These are phyloP conservation scores for Scheffersomyces titani DNA, from an alignment of 1,139 yeast genomes.

Conservation along the genomic window DNA sequence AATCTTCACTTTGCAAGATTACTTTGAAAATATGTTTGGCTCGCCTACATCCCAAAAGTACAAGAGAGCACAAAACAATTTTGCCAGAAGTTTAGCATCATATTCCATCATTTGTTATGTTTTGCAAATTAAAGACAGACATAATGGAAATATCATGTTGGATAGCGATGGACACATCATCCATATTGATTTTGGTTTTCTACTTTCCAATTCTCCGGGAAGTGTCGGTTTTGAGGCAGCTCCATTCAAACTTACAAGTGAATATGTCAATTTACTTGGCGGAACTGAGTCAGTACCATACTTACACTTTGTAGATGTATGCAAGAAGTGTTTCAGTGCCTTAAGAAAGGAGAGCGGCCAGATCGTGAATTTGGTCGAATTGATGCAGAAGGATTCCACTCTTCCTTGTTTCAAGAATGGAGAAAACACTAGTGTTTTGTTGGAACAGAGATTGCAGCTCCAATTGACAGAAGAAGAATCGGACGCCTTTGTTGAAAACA, in stretches of 20 bases:
- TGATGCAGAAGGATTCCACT: conserved; percentile 89
- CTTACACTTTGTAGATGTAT: conserved; percentile 55
- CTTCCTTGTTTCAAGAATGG: conserved; percentile 93
- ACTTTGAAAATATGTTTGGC: conserved; percentile 76
- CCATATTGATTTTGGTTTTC: conserved; percentile 94
- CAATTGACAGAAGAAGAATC: conserved; percentile 73
- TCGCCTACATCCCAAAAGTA: conserved; percentile 50
- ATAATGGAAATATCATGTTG: conserved; percentile 92
- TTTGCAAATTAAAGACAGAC: conserved; percentile 91
- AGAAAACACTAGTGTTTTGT: conserved; percentile 72
- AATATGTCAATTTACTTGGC: conserved; percentile 84
- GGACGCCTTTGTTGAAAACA: conserved; percentile 73
- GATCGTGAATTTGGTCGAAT: conserved; percentile 76
- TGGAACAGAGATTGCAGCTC: conserved; percentile 78
- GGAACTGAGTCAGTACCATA: conserved; percentile 67
- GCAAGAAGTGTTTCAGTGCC: conserved; percentile 72
- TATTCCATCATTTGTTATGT: conserved; percentile 87
- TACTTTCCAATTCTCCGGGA: conserved; percentile 92
- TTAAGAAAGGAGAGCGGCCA: conserved; percentile 73
- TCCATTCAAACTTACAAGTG: conserved; percentile 87
- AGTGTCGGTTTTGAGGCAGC: conserved; percentile 97
- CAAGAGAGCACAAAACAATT: conserved; percentile 76
- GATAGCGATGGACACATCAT: conserved; percentile 94
- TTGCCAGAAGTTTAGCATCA: conserved; percentile 82
- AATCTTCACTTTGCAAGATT: conserved; percentile 73